phyloP scores from a whole-genome alignment of 805 yeast species.

The Pichia paraexigua region DNA sequence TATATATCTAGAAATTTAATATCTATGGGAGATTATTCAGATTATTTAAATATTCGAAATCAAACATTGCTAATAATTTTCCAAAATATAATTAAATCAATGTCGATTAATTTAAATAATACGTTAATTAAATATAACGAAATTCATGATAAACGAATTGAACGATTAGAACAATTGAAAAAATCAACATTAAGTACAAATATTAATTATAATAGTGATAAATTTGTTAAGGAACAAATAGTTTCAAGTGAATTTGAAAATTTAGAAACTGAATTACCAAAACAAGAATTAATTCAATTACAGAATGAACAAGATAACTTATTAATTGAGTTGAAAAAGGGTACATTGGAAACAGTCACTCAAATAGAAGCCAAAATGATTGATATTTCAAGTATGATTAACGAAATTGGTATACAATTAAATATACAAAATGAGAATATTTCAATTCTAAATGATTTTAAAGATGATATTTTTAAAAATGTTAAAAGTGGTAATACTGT shows the following conservation, averaged over 20 bases:
- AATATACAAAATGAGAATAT: conserved; percentile 67
- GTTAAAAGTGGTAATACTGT: conserved; percentile 65
- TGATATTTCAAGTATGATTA: conserved; percentile 69
- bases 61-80: conserved; percentile 37
- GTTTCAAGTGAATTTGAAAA: conserved; percentile 30
- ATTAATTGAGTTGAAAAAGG: conserved; percentile 44
- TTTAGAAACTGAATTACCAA: conserved; percentile 26
- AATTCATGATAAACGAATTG: conserved; percentile 42
- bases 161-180: conserved; percentile 33
- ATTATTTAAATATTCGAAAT: conserved; percentile 29
- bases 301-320: conserved; percentile 52
- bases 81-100: conserved; percentile 39
- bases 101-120: conserved; percentile 36
- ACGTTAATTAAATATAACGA: conserved; percentile 39
- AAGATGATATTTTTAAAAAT: conserved; percentile 57
- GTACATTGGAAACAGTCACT: conserved; percentile 52
- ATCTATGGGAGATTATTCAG: conserved; percentile 31
- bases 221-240: neutral
- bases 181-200: conserved; percentile 22
- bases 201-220: neutral
- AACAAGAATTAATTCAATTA: conserved; percentile 51
- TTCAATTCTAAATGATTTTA: conserved; percentile 52
- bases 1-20: conserved; percentile 21
- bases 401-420: conserved; percentile 66
- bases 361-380: conserved; percentile 53